A percentile compares a stretch with the other conserved stretches of the same genome.
phyloP scores from a whole-genome alignment of 2,329 filamentous ascomycete species.

The Fusarium poae region DNA sequence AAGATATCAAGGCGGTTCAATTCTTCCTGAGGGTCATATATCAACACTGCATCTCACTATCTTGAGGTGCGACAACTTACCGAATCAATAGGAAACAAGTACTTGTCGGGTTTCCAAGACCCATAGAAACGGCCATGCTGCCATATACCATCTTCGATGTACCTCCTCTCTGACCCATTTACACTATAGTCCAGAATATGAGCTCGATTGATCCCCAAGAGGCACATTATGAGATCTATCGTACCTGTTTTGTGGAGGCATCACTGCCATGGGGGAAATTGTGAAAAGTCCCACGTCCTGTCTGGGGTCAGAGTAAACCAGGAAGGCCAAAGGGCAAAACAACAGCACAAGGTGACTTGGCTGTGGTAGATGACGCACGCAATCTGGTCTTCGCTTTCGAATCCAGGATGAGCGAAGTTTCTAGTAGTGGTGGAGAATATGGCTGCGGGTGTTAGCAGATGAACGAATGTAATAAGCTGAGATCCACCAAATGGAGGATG shows the following conservation, averaged over 20 bases:
- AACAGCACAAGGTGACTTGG: conserved; percentile 24
- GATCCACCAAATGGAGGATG: conserved; percentile 19
- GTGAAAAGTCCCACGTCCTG: conserved; percentile 26
- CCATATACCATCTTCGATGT: conserved; percentile 51
- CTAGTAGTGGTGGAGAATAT: conserved; percentile 25
- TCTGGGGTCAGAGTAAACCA: conserved; percentile 15
- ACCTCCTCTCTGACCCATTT: conserved; percentile 35
- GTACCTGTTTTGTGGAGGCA: conserved; percentile 52
- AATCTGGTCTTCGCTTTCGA: conserved; percentile 15
- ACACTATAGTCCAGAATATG: conserved; percentile 33
- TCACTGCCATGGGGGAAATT: conserved; percentile 45
- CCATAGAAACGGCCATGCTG: conserved; percentile 80
- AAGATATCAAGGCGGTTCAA: conserved; percentile 84
- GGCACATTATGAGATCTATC: conserved; percentile 6
- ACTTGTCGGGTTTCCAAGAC: conserved; percentile 74
- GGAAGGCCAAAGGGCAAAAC: not conserved
- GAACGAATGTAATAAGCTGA: conserved; percentile 31
- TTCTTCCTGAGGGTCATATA: conserved; percentile 66
- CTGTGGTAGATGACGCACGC: conserved; percentile 15
- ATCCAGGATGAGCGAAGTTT: conserved; percentile 27
- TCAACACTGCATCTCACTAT: conserved; percentile 23
- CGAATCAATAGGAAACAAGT: conserved; percentile 83
- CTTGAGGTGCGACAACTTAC: conserved; percentile 57
- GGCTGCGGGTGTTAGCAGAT: conserved; percentile 33
- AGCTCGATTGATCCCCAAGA: conserved; percentile 21